A percentile compares a stretch with the other conserved stretches of the same genome.
Evolutionary conservation across 345 rosid species (phyloP).

Genomic region (Tarenaya hassleriana): DNA sequence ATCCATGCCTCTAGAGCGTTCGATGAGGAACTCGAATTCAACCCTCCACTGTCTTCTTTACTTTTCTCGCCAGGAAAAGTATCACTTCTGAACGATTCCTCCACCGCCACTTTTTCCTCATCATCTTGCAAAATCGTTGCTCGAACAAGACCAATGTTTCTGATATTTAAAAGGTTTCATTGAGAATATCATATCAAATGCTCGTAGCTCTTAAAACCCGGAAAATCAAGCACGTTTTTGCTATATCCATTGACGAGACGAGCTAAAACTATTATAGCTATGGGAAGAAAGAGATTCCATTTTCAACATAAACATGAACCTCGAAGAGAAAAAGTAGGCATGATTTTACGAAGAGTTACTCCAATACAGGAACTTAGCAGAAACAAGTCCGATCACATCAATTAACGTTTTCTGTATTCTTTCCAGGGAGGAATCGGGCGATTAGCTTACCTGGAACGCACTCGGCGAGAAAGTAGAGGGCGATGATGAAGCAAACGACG

Average conservation of each 20-base stretch:
- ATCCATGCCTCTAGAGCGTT: conserved; percentile 43
- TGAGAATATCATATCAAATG: background rate
- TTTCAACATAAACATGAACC: no score
- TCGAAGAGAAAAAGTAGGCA: no score
- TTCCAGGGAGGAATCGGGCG: background rate
- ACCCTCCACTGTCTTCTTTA: conserved; percentile 24
- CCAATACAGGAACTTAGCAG: no score
- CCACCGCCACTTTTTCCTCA: conserved; percentile 64
- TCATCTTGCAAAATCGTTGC: conserved; percentile 60
- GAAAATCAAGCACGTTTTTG: no score
- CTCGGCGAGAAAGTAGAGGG: conserved; percentile 26
- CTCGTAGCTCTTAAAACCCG: no score
- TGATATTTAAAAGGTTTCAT: conserved; percentile 10
- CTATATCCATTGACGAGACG: no score
- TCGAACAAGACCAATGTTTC: conserved; percentile 40
- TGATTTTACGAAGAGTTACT: no score
- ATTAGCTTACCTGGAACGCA: conserved; percentile 29
- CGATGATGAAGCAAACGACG: conserved; percentile 24
- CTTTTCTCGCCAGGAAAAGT: conserved; percentile 25
- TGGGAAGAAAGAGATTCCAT: no score
- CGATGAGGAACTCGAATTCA: conserved; percentile 29
- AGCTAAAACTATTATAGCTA: no score
- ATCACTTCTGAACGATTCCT: conserved; percentile 56
- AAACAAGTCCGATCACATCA: background rate
- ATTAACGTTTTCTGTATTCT: background rate